Conservation (phyloP, 345 rosid species). For the Kandelia obovata region DNA sequence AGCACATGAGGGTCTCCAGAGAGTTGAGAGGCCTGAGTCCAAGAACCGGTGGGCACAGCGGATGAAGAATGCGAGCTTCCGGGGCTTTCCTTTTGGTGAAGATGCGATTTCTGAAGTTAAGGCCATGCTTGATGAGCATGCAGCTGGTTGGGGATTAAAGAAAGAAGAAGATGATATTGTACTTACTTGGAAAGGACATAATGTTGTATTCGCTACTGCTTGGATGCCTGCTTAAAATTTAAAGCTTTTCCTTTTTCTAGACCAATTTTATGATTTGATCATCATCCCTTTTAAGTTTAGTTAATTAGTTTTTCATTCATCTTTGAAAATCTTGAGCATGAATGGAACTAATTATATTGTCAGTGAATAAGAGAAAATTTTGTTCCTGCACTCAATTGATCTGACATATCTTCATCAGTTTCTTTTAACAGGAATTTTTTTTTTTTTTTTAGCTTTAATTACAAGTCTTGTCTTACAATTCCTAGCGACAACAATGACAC, state of each 20-base stretch:
- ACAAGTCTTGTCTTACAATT: too few relatives aligned
- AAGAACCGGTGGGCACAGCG: constrained; percentile 71
- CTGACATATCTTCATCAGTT: too few relatives aligned
- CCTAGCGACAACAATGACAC: too few relatives aligned
- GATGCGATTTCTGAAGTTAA: constrained; percentile 57
- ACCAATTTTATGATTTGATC: background rate
- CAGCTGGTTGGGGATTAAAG: constrained; percentile 91
- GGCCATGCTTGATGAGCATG: constrained; percentile 84
- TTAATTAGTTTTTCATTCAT: background rate
- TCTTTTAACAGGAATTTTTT: too few relatives aligned
- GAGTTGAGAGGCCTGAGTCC: constrained; percentile 73
- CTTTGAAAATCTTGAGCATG: background rate
- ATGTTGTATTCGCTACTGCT: constrained; percentile 84
- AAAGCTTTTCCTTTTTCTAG: background rate
- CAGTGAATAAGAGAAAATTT: too few relatives aligned
- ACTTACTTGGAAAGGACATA: constrained; percentile 93
- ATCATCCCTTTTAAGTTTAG: background rate
- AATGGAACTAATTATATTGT: background rate
- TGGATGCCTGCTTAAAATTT: constrained; percentile 55
- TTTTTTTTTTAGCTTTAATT: too few relatives aligned
- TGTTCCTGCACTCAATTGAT: too few relatives aligned
- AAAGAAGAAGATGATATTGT: constrained; percentile 76
- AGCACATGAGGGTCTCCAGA: constrained; percentile 63
- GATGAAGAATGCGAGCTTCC: constrained; percentile 58
- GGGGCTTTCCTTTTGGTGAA: constrained; percentile 48